Percentiles rank a stretch among this genome's conserved stretches.
Evolutionary conservation across 208 protist species (phyloP).

Genomic region (Acanthamoeba divionensis): DNA sequence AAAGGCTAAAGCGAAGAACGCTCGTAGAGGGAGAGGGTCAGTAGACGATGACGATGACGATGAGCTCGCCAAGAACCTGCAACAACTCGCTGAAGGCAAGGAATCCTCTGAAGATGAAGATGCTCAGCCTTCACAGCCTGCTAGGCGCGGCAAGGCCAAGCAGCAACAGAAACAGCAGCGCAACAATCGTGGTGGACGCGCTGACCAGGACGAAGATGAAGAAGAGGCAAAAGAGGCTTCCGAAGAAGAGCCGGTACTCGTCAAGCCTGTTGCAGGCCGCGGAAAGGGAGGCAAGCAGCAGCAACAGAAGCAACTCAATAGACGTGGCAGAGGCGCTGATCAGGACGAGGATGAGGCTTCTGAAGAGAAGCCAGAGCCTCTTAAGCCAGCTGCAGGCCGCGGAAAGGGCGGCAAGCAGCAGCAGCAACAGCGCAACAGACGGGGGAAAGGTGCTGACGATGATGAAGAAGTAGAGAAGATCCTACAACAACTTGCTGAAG

Average conservation of each 20-base stretch:
- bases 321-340: not conserved
- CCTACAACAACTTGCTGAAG: not conserved
- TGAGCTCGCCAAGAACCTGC: slow-evolving; percentile 6
- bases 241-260: not conserved
- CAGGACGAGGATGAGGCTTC: not conserved
- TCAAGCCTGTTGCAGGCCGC: not conserved
- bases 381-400: not conserved
- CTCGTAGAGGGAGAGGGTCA: not conserved
- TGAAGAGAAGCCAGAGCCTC: not conserved
- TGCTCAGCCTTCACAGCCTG: not conserved
- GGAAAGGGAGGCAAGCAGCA: not conserved
- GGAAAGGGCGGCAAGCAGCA: not conserved
- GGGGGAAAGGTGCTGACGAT: not conserved
- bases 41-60: slow-evolving; percentile 2
- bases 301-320: not conserved
- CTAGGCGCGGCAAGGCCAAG: not conserved
- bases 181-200: not conserved
- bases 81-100: not conserved
- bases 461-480: not conserved
- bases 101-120: no score
- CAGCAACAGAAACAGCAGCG: not conserved
- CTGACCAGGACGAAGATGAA: not conserved
- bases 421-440: not conserved
- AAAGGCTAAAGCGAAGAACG: not conserved
- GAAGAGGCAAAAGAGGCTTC: not conserved